phyloP scores from a whole-genome alignment of 345 rosid species.

The Cochlearia excelsa region DNA sequence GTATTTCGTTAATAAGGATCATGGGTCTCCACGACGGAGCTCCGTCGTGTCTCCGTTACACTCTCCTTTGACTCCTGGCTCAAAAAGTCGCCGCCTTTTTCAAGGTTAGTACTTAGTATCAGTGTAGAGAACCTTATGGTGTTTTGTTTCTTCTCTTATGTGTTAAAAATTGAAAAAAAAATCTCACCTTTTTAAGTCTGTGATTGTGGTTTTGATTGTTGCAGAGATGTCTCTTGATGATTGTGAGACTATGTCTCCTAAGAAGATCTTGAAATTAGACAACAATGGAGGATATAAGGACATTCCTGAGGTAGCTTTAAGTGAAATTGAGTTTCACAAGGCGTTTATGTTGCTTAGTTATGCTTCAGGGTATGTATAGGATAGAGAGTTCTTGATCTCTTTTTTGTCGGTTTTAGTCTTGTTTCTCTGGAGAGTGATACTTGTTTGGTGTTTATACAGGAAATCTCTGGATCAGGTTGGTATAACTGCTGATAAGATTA shows the following conservation, averaged over 20 bases:
- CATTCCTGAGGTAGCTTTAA: conserved; percentile 47
- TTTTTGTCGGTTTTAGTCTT: background rate
- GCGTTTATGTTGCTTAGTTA: conserved; percentile 60
- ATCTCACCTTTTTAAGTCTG: too few relatives aligned
- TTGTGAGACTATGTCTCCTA: conserved; percentile 20
- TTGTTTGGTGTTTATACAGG: conserved; percentile 31
- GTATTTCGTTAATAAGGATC: background rate
- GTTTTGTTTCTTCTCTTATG: too few relatives aligned
- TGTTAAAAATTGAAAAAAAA: too few relatives aligned
- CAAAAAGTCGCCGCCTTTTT: too few relatives aligned
- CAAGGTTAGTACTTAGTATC: too few relatives aligned
- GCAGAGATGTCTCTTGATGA: conserved; percentile 21
- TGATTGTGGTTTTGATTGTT: conserved; percentile 2
- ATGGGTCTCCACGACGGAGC: background rate
- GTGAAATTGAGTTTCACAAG: conserved; percentile 64
- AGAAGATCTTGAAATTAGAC: conserved; percentile 19
- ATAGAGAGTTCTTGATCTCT: background rate
- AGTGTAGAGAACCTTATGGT: too few relatives aligned
- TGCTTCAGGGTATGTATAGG: conserved; percentile 48
- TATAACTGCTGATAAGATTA: conserved; percentile 42
- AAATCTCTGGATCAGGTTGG: conserved; percentile 32
- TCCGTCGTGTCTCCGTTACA: conserved; percentile 14
- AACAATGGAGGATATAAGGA: conserved; percentile 2
- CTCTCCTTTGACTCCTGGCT: background rate
- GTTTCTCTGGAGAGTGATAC: background rate